Evolutionary conservation across 169 alveolate genomes (phyloP), one percentile per base, ranked within the genome.

Genomic region (Cryptosporidium xiaoi): DNA sequence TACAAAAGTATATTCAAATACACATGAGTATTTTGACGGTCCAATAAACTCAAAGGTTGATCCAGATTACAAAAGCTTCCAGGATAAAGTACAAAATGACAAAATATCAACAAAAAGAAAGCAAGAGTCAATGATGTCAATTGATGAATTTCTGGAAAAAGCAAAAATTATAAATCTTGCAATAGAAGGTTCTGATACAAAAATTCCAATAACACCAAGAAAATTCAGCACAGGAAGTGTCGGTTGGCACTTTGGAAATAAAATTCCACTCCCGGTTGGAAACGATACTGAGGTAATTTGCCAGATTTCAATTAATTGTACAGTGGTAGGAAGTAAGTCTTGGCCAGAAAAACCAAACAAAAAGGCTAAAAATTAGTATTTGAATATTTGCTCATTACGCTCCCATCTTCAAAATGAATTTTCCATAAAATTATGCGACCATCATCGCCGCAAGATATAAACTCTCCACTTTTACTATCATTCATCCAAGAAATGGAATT

Each of bases 201-300:
- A 56, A 60, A 68, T 77, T 62, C 64, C 87, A 2, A 44, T 62
- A 31, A 34, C 71, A 40, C 87, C 87, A 24, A 77, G 87, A 20
- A 68, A 77, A 77, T 77, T 77, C 27, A 77, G 71, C 24, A 77
- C 87, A 2, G 87, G 87, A 20, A 77, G 87, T 18, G 87, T 77
- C 24, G 87, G 87, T 3, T 77, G 87, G 87, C 56, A 77, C 46
- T 77, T 48, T 40, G 87, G 87, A 60, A 62, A 66, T n/a, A 77
- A 77, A 48, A 34, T 77, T 40, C 64, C 87, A 44, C 64, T 77
- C 27, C 87, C 87, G 3, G 71, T 77, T 60, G 87, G 87, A 18
- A 51, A 69, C 15, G 87, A 77, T 29, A 18, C 18, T 48, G 87
- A 77, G 46, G 87, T 60, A 24, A 6, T 77, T 33, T 77, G 87